Base-by-base conservation (phyloP, 345 rosid species). In the Euphorbia tirucalli region DNA sequence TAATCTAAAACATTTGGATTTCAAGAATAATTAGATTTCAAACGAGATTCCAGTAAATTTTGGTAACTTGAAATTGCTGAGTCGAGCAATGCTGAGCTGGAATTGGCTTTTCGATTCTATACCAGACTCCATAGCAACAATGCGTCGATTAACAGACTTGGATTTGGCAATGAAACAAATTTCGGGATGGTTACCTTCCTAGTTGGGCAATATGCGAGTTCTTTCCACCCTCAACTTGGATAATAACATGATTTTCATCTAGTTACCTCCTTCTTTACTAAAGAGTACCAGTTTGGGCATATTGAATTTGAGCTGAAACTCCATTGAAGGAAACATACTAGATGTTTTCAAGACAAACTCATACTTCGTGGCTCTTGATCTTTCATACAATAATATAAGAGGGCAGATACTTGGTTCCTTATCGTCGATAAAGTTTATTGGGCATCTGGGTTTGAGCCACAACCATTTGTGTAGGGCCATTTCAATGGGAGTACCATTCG, bases 391-490 rank as follows among this genome's bases (percentile, higher is more conserved):
- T n/a, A n/a, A 65, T 1, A 57, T 92, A 52, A 79, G 84, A 77
- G 98, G 98, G 19, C 78, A 84, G 57, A 79, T 94, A 54, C 98
- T 96, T 6, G 58, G 64, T 44, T 80, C 98, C 10, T 65, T 94
- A 24, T 77, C 90, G 7, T 83, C 91, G 63, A 82, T 90, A 1
- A 77, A 74, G 22, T 94, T 75, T 70, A 72, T 94, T 50, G 97
- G 98, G 1, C 97, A 92, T 72, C 57, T 92, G 62, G 98, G 92
- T 79, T 71, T 94, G 66, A 94, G 98, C n/a, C n/a, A n/a, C n/a
- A n/a, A n/a, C n/a, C n/a, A n/a, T n/a, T n/a, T n/a, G n/a, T n/a
- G n/a, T n/a, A 97, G 97, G 55, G 57, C 87, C 13, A 94, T 94
- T 59, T 97, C 98, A 5, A 50, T 50, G 1, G 98, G 98, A 10